phyloP scores from a whole-genome alignment of 139 green algal species.

The Medakamo hakoo region DNA sequence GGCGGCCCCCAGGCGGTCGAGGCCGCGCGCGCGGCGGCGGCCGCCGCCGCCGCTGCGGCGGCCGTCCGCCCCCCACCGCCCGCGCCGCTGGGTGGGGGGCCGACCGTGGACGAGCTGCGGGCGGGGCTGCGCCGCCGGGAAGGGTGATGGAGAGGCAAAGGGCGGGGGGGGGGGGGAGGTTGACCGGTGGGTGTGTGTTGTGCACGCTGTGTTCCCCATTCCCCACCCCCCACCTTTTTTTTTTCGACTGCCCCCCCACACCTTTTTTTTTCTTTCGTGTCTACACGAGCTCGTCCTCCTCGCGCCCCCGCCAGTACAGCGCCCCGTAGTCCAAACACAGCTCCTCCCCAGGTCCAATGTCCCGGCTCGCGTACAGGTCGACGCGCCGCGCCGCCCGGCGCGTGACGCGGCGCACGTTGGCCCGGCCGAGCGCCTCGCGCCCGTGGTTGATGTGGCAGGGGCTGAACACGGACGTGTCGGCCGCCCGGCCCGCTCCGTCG shows the following conservation, averaged over 20 bases:
- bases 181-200: no score
- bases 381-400: constrained; percentile 8
- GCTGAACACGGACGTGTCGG: constrained; percentile 23
- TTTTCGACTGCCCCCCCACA: neutral
- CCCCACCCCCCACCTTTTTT: neutral
- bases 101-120: neutral
- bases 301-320: constrained; percentile 30
- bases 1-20: neutral
- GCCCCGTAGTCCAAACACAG: constrained; percentile 24
- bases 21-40: no score
- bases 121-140: neutral
- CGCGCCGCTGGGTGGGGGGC: no score
- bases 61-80: no score
- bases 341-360: constrained; percentile 14
- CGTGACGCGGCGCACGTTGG: constrained; percentile 32
- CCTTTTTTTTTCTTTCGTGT: neutral
- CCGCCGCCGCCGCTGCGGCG: neutral
- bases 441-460: constrained; percentile 46
- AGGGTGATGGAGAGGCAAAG: neutral
- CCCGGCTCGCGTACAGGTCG: constrained; percentile 19
- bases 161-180: no score
- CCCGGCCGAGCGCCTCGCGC: neutral
- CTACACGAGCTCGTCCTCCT: constrained; percentile 21
- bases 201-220: no score
- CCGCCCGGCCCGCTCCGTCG: constrained; percentile 16